Conservation (phyloP, 2,329 filamentous ascomycete genomes). For the Colletotrichum acutatum region DNA sequence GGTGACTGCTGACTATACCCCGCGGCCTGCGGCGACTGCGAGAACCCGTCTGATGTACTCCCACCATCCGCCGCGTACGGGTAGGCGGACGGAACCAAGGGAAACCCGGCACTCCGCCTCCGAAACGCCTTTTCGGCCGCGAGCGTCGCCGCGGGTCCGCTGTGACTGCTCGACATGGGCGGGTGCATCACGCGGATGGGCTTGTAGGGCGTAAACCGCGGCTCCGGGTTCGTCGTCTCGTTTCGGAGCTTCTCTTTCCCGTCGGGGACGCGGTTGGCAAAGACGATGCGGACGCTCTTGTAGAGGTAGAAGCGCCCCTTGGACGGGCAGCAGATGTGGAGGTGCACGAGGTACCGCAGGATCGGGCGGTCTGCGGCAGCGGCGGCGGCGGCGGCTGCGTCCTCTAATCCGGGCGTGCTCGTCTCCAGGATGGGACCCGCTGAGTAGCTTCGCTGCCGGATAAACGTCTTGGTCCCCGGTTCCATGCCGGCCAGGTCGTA, state of each 20-base stretch:
- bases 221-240: conserved; percentile 90
- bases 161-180: conserved; percentile 46
- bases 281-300: conserved; percentile 92
- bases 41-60: conserved; percentile 43
- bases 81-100: conserved; percentile 45
- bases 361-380: conserved; percentile 68
- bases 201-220: conserved; percentile 87
- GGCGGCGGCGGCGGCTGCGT: conserved; percentile 31
- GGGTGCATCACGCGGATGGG: conserved; percentile 65
- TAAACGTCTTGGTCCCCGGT: conserved; percentile 92
- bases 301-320: conserved; percentile 90
- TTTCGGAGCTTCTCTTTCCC: conserved; percentile 93
- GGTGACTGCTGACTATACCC: conserved; percentile 35
- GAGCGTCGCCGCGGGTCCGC: conserved; percentile 58
- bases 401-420: conserved; percentile 54
- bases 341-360: conserved; percentile 88
- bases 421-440: conserved; percentile 82
- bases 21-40: conserved; percentile 21
- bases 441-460: conserved; percentile 93
- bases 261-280: conserved; percentile 95
- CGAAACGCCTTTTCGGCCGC: conserved; percentile 70
- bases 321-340: conserved; percentile 91
- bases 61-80: conserved; percentile 46
- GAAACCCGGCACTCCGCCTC: conserved; percentile 66
- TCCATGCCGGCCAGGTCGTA: conserved; percentile 96